A percentile compares a stretch with the other conserved stretches of the same genome.
Conservation (phyloP, 2,329 filamentous ascomycete species). For the Coleophoma cylindrospora region DNA sequence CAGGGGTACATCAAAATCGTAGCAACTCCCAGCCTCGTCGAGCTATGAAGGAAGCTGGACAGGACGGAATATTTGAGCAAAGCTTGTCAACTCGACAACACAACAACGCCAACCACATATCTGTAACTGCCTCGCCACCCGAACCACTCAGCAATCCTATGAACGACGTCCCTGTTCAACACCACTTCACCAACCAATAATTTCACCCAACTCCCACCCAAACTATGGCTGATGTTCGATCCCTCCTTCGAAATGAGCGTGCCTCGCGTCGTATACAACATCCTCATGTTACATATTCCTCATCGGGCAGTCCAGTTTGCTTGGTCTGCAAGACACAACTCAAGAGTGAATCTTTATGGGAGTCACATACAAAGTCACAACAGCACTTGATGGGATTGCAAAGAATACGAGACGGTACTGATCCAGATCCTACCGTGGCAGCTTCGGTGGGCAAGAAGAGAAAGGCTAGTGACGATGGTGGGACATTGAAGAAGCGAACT, state of each 20-base stretch:
- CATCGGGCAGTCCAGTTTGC: slow-evolving; percentile 63
- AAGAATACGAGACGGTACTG: slow-evolving; percentile 13
- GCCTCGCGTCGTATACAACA: slow-evolving; percentile 69
- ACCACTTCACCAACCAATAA: background rate
- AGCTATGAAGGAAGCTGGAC: background rate
- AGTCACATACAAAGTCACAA: slow-evolving; percentile 49
- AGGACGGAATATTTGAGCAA: too few relatives aligned
- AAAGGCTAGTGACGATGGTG: slow-evolving; percentile 35
- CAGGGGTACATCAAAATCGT: too few relatives aligned
- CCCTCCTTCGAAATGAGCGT: slow-evolving; percentile 73
- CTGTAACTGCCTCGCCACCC: too few relatives aligned
- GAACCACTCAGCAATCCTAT: too few relatives aligned
- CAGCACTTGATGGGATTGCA: slow-evolving; percentile 36
- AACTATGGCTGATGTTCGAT: slow-evolving; percentile 72
- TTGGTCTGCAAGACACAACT: slow-evolving; percentile 59
- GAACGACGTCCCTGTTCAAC: too few relatives aligned
- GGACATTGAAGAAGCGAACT: slow-evolving; percentile 36
- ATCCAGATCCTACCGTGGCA: slow-evolving; percentile 2
- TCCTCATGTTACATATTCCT: slow-evolving; percentile 62
- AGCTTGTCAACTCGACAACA: too few relatives aligned
- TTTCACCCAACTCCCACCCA: background rate
- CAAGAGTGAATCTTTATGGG: slow-evolving; percentile 65
- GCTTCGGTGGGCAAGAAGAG: slow-evolving; percentile 39
- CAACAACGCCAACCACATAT: too few relatives aligned
- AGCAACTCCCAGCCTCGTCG: background rate